A percentile compares a stretch with the other conserved stretches of the same genome.
Conservation (phyloP, 495 filamentous ascomycete species). For the Aspergillus sparsus region DNA sequence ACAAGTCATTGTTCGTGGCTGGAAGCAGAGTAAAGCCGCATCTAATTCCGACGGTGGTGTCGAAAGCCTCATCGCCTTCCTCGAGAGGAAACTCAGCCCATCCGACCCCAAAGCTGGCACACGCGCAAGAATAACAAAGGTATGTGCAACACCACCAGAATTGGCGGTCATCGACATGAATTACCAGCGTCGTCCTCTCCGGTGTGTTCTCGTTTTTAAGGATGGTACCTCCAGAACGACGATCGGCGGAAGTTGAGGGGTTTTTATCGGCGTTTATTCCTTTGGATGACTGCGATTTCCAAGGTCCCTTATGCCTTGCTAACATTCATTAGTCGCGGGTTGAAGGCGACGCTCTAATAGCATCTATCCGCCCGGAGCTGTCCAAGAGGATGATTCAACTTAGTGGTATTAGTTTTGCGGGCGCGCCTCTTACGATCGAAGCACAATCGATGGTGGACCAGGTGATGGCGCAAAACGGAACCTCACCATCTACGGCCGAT, state of each 20-base stretch:
- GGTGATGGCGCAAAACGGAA: constrained; percentile 26
- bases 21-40: constrained; percentile 74
- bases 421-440: constrained; percentile 57
- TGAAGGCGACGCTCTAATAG: constrained; percentile 68
- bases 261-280: constrained; percentile 35
- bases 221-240: constrained; percentile 57
- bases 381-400: constrained; percentile 60
- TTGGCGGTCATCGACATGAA: constrained; percentile 53
- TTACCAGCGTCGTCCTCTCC: constrained; percentile 52
- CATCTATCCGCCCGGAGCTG: constrained; percentile 64
- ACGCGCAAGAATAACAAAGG: constrained; percentile 75
- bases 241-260: constrained; percentile 47
- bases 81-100: constrained; percentile 73
- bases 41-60: constrained; percentile 69
- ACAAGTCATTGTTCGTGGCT: constrained; percentile 63
- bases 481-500: constrained; percentile 43
- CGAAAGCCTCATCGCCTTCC: constrained; percentile 68
- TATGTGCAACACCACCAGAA: constrained; percentile 63
- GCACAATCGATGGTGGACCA: constrained; percentile 32
- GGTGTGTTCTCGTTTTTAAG: constrained; percentile 59
- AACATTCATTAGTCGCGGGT: constrained; percentile 71
- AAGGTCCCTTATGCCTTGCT: constrained; percentile 65
- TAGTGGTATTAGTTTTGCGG: constrained; percentile 66
- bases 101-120: constrained; percentile 52
- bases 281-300: constrained; percentile 51